Conservation (phyloP, 2,329 filamentous ascomycete species). For the Fusarium xyrophilum region DNA sequence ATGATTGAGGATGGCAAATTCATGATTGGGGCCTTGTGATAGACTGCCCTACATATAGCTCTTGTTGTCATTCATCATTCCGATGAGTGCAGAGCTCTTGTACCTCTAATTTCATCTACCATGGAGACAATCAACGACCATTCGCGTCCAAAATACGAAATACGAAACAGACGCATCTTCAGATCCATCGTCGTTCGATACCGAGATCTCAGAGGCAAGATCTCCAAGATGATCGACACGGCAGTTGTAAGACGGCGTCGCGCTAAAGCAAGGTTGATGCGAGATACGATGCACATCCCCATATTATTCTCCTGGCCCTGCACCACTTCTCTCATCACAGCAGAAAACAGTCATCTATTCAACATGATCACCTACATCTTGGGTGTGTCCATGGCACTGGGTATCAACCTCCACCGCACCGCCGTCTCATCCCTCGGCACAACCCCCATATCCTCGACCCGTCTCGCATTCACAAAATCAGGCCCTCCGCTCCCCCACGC, state of each 20-base stretch:
- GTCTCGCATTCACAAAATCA: conserved; percentile 51
- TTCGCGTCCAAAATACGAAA: conserved; percentile 21
- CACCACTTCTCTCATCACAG: background rate
- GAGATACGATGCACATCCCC: conserved; percentile 25
- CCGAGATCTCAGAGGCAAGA: background rate
- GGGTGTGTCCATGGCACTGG: conserved; percentile 34
- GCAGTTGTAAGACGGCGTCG: conserved; percentile 8
- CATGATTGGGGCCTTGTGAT: conserved; percentile 1
- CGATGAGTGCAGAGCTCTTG: background rate
- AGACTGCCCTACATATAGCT: background rate
- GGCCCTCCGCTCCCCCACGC: conserved; percentile 67
- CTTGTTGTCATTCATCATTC: background rate
- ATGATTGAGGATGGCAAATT: background rate
- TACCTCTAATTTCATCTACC: background rate
- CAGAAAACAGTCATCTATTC: background rate
- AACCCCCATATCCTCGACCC: conserved; percentile 34
- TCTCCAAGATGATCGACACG: conserved; percentile 20
- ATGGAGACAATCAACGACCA: background rate
- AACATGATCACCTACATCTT: conserved; percentile 38
- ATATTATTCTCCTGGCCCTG: conserved; percentile 2
- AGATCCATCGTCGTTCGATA: background rate
- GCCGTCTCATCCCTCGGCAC: conserved; percentile 43
- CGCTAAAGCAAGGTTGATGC: conserved; percentile 15
- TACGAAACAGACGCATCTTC: background rate
- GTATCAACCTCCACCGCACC: conserved; percentile 39